Conservation (phyloP, 1,284 basidiomycete genomes). For the Filobasidium uniguttulatum region DNA sequence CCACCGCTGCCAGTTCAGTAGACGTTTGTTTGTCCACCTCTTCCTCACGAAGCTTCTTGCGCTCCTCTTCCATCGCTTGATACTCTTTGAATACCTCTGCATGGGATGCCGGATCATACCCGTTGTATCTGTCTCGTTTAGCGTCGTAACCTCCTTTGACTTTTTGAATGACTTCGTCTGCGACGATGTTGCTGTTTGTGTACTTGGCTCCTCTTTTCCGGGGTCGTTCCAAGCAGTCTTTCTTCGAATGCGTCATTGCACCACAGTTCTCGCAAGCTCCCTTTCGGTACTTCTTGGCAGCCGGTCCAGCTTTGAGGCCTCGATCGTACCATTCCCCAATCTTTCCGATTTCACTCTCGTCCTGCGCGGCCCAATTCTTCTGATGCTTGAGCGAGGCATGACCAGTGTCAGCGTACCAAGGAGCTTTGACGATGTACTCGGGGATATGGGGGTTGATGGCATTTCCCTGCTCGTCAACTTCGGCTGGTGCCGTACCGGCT, state of each 20-base stretch:
- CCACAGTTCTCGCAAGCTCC: conserved; percentile 99
- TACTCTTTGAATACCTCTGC: conserved; percentile 83
- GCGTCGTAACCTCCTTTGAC: conserved; percentile 75
- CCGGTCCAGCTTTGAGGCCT: conserved; percentile 69
- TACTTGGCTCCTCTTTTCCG: conserved; percentile 91
- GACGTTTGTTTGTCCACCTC: conserved; percentile 93
- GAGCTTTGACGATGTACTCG: conserved; percentile 87
- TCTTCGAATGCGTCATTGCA: conserved; percentile 79
- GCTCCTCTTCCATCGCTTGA: conserved; percentile 76
- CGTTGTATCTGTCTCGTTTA: conserved; percentile 97
- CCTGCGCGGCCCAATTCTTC: conserved; percentile 44
- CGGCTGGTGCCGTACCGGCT: conserved; percentile 91
- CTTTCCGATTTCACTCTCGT: conserved; percentile 51
- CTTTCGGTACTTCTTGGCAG: conserved; percentile 89
- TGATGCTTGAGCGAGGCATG: conserved; percentile 88
- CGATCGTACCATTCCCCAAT: conserved; percentile 88
- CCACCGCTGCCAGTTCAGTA: conserved; percentile 66
- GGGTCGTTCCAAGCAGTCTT: conserved; percentile 91
- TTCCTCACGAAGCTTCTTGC: conserved; percentile 81
- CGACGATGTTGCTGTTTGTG: conserved; percentile 75
- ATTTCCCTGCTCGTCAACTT: conserved; percentile 82
- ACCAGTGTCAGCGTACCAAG: conserved; percentile 93
- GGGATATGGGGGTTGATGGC: conserved; percentile 98
- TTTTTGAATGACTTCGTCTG: conserved; percentile 79
- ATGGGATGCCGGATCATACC: conserved; percentile 82